Conservation (phyloP, 176 grass and related monocot genomes). For the Phoenix roebelenii region DNA sequence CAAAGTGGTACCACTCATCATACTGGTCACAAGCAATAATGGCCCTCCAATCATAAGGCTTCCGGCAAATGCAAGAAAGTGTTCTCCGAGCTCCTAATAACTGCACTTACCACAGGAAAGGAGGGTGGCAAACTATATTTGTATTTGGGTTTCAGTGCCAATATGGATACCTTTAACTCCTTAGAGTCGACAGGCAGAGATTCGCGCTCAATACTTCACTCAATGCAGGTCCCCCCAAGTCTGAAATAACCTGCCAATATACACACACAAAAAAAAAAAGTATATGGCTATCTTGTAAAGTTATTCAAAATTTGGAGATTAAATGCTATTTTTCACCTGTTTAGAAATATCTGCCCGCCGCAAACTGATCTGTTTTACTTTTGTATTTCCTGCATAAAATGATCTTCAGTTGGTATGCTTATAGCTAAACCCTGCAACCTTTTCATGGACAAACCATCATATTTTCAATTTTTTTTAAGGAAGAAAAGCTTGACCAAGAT, state of each 20-base stretch:
- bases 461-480: too few relatives aligned
- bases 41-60: slow-evolving; percentile 56
- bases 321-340: slow-evolving; percentile 30
- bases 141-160: neutral
- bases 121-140: neutral
- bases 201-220: slow-evolving; percentile 67
- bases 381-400: slow-evolving; percentile 55
- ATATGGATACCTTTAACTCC: slow-evolving; percentile 48
- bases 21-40: slow-evolving; percentile 92
- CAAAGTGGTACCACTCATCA: slow-evolving; percentile 91
- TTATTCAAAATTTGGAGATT: neutral
- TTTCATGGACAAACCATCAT: neutral
- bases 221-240: slow-evolving; percentile 63
- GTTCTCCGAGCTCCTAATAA: slow-evolving; percentile 48
- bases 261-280: too few relatives aligned
- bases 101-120: slow-evolving; percentile 31
- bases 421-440: slow-evolving; percentile 53
- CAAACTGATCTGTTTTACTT: slow-evolving; percentile 45
- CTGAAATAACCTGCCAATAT: slow-evolving; percentile 30
- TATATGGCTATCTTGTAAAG: neutral
- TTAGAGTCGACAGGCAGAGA: slow-evolving; percentile 41
- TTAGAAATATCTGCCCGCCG: slow-evolving; percentile 54
- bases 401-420: slow-evolving; percentile 50
- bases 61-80: slow-evolving; percentile 85
- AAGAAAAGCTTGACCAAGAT: too few relatives aligned